Evolutionary conservation across 208 protist species (phyloP), one percentile per base, ranked within the genome.

Genomic region (Acanthamoeba quina): DNA sequence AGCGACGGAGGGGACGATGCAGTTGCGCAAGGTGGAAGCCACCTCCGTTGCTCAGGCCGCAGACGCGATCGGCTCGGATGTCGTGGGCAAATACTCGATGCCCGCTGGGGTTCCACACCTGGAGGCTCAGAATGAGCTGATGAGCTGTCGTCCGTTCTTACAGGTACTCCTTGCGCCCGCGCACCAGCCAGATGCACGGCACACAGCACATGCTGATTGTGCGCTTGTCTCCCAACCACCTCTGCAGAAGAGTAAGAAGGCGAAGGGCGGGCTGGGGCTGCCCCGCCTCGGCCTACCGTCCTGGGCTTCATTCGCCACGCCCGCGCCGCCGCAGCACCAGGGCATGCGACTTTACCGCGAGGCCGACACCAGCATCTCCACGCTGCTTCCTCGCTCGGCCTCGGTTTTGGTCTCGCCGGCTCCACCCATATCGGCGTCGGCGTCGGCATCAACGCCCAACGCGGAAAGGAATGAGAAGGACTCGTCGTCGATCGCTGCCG

Each of bases 1-100:
- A 47, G 82, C 82, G 13, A 89, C 82, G 1, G 82, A 89, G 82
- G 82, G 82, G 1, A 68, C 82, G 5, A 89, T 89, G 82, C 9
- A 89, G 54, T 11, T 89, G 11, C 82, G 82, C 41, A 31, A 66
- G 37, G 26, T 82, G 7, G 37, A 82, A n/a, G 72, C 72, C 72
- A 19, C 64, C 7, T 31, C 31, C 29, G 64, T 72, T 6, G 29
- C 64, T 9, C 13, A 72, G 64, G 10, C 64, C 5, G 10, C 3
- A 10, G 64, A 72, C 64, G 64, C 6, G 9, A 41, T 72, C 17
- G 64, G 64, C 19, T 21, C 11, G 2, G 60, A 68, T 31, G 26
- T 7, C 4, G 5, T 29, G 15, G 6, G 5, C 24, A 5, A 24
- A 24, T 5, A 58, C 17, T 24, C 54, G 10, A 58, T 19, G 17